Conservation (phyloP, 768 basidiomycete species). For the Boletus tomentosulus region DNA sequence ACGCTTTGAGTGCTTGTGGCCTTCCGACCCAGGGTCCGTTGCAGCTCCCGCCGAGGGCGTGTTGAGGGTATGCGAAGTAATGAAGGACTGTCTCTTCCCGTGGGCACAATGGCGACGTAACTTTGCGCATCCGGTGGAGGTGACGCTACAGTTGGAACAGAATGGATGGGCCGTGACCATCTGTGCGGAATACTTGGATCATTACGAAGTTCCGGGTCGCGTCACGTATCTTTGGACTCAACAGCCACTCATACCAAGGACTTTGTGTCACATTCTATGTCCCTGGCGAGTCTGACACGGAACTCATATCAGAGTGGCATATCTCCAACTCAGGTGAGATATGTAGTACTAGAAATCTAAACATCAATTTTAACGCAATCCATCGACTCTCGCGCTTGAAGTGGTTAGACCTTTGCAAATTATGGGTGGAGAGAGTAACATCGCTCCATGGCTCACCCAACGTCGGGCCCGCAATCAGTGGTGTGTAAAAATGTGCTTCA, state of each 20-base stretch:
- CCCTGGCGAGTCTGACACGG: constrained; percentile 62
- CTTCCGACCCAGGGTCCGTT: too few species aligned
- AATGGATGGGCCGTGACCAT: too few species aligned
- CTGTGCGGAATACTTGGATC: too few species aligned
- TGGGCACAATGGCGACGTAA: too few species aligned
- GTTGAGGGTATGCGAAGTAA: too few species aligned
- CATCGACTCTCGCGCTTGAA: constrained; percentile 22
- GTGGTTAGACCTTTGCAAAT: constrained; percentile 67
- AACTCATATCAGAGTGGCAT: constrained; percentile 73
- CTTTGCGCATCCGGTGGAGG: too few species aligned
- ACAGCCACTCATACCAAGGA: not conserved
- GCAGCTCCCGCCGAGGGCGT: too few species aligned
- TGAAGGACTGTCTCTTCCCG: too few species aligned
- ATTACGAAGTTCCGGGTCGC: too few species aligned
- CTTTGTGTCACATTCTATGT: constrained; percentile 40
- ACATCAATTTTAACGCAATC: not conserved
- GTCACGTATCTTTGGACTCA: too few species aligned
- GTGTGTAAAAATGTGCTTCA: constrained; percentile 32
- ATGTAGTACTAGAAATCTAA: not conserved
- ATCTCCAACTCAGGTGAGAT: constrained; percentile 55
- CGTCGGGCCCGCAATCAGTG: constrained; percentile 57
- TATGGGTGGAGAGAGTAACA: constrained; percentile 52
- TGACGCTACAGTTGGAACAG: too few species aligned
- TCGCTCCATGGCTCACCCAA: constrained; percentile 33
- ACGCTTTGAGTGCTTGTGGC: too few species aligned